Evolutionary conservation across 179 eudicot species (phyloP).

Genomic region (Corrigiola litoralis): DNA sequence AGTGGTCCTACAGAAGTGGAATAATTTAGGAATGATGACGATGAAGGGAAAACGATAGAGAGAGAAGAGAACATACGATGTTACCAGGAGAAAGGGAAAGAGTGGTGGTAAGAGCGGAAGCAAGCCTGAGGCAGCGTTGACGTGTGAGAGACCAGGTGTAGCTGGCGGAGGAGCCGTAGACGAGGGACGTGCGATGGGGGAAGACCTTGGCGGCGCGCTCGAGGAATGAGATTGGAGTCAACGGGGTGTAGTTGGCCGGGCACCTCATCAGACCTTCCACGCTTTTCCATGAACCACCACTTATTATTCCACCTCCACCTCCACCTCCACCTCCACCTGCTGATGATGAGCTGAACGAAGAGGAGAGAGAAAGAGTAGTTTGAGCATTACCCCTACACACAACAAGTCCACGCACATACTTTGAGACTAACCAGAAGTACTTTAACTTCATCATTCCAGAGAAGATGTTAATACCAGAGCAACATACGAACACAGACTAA

Average conservation of each 20-base stretch:
- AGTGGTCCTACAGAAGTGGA: too few species aligned
- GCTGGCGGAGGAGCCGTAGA: conserved; percentile 23
- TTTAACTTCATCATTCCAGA: too few species aligned
- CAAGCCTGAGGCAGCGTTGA: conserved; percentile 50
- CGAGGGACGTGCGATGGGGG: conserved; percentile 47
- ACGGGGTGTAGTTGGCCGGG: conserved; percentile 55
- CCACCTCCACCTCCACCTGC: background rate
- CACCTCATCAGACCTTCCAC: conserved; percentile 49
- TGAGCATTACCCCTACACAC: too few species aligned
- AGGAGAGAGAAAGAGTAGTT: background rate
- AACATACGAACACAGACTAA: too few species aligned
- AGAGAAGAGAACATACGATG: conserved; percentile 40
- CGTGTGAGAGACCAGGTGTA: conserved; percentile 58
- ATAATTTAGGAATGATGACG: too few species aligned
- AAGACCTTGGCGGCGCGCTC: conserved; percentile 62
- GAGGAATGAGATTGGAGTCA: conserved; percentile 64
- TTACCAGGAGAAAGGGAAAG: conserved; percentile 50
- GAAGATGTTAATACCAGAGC: too few species aligned
- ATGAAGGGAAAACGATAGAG: background rate
- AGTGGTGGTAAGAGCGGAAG: conserved; percentile 50
- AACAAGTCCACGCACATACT: too few species aligned
- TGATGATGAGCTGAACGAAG: background rate
- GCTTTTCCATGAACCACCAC: background rate
- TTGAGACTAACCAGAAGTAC: too few species aligned
- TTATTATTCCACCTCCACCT: background rate